Evolutionary conservation across 331 rosid genomes (phyloP), one percentile per base, ranked within the genome.

Genomic region (Erythrophleum ivorense): DNA sequence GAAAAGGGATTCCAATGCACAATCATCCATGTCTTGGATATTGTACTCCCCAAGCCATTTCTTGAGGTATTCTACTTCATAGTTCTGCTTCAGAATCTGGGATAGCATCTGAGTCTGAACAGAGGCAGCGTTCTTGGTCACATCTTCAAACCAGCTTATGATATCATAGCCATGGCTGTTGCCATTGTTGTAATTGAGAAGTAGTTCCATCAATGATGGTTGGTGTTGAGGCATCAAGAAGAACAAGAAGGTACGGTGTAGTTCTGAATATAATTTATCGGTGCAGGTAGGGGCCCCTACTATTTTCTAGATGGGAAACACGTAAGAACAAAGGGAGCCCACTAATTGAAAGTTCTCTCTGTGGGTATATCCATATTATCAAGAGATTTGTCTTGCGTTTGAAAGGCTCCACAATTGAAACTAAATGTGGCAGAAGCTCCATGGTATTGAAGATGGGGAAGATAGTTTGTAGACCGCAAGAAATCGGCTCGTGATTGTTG

Each of bases 1-100:
- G 88, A 88, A 94, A 60, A 92, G 86, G 2, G 97, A 88, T 82
- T 94, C 94, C 83, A 94, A 80, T 21, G 75, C 78, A 83, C 72
- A 77, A 41, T 80, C 88, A 50, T 92, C 96, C 78, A 92, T 71
- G 19, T 91, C 89, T 13, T 75, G 36, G 73, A 94, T 58, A 50
- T 88, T 65, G 58, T 83, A 45, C 62, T 83, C 76, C 24, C 86
- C 88, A 6, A 94, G 31, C 97, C 98, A 94, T 80, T 87, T 85
- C 69, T 83, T 83, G 19, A 94, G 85, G 77, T 94, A 94, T 57
- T 94, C 97, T 0, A 82, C 93, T 0, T 87, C 91, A 13, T 8
- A 43, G 72, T 94, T 94, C 82, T 75, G 81, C 82, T 87, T 89
- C 18, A 94, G 94, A 82, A 94, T 92, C 79, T 18, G 57, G 82